Percentiles rank a stretch among this genome's conserved stretches.
Conservation (phyloP, 371 early-diverging fungal species). For the Umbelopsis sp. region DNA sequence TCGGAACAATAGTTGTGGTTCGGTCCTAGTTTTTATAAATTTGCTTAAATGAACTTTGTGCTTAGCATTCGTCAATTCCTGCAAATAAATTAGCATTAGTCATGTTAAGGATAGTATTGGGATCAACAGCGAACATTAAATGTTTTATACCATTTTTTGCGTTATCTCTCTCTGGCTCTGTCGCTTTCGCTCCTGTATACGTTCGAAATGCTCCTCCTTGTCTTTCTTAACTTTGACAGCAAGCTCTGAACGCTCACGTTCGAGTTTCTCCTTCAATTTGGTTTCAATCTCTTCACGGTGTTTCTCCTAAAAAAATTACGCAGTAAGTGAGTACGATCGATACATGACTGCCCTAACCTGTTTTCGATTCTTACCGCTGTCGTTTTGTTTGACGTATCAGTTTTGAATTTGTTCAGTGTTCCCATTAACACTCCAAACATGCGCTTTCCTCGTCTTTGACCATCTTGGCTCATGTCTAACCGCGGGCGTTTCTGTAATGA, state of each 20-base stretch:
- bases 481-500: conserved; percentile 38
- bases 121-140: background rate
- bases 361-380: conserved; percentile 44
- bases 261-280: conserved; percentile 53
- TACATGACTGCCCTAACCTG: background rate
- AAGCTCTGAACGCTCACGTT: conserved; percentile 49
- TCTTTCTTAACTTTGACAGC: conserved; percentile 44
- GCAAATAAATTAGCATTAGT: background rate
- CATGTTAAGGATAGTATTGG: background rate
- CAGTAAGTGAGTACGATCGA: background rate
- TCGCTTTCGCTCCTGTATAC: conserved; percentile 27
- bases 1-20: conserved; percentile 52
- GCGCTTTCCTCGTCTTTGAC: conserved; percentile 51
- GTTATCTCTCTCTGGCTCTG: conserved; percentile 31
- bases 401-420: conserved; percentile 62
- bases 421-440: conserved; percentile 62
- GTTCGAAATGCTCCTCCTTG: conserved; percentile 40
- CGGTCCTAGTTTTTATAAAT: conserved; percentile 48
- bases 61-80: conserved; percentile 21
- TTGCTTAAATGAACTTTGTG: conserved; percentile 31
- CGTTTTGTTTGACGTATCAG: conserved; percentile 47
- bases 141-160: conserved; percentile 36
- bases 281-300: conserved; percentile 54
- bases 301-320: conserved; percentile 41
- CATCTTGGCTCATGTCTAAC: conserved; percentile 32